Evolutionary conservation across 352 stramenopile species (phyloP), one percentile per base, ranked within the genome.

Genomic region (Elongisporangium undulatum): DNA sequence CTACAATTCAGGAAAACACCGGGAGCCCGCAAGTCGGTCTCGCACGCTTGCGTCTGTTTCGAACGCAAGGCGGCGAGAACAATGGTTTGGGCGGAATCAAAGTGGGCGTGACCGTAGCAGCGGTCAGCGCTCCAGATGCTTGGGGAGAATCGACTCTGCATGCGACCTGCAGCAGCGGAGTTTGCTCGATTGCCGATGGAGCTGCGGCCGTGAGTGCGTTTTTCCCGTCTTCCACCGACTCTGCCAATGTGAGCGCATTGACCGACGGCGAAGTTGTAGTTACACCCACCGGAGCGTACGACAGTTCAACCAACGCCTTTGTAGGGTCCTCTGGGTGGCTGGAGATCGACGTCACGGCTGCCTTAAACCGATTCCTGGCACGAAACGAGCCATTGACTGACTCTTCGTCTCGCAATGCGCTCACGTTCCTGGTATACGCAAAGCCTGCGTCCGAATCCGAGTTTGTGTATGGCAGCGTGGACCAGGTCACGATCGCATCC

Each of bases 341-440:
- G 22, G 74, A 87, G 23, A 77, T 92, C 49, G 82, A 92, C 49
- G 73, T 92, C 21, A 92, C 82, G 10, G 53, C 68, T n/a, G 72
- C 78, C 7, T 19, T 85, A 4, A 92, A 92, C 61, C 57, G 61
- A 13, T 77, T 85, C 23, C 57, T 87, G 23, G 62, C 75, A 2
- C 51, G 66, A 29, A 45, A 45, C 13, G 34, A 45, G 34, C 34
- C 34, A 45, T 45, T 45, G 34, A 45, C 34, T 4, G 34, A 45
- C 34, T 15, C 34, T 45, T 45, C 34, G 2, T 45, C 34, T 45
- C 39, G 4, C 60, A 55, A 67, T 62, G 64, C 59, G 16, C 68
- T 92, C 19, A 86, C 79, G 19, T 70, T 92, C 49, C 29, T 87
- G 4, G 39, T 92, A 1, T 85, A 90, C 58, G 79, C 78, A 16